Evolutionary conservation across 2,329 filamentous ascomycete genomes (phyloP), one percentile per base, ranked within the genome.

Genomic region (Calycina herbarum): DNA sequence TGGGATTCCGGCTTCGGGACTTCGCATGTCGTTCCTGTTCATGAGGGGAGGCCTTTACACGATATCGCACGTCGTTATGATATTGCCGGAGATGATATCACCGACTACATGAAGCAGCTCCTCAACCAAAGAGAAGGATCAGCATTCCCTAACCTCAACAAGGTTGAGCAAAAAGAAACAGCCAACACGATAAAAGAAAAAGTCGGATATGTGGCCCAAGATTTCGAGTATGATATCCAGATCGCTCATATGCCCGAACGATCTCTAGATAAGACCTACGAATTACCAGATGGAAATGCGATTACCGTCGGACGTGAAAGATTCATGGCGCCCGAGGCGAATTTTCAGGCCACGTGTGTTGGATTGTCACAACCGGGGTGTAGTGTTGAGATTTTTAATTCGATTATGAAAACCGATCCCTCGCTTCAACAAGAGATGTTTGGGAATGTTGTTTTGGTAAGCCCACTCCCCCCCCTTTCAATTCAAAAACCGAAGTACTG

Each of bases 141-240:
- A 2, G 48, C 48, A 54, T 54, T 54, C 78, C 98, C 99, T 88
- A 93, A 93, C 77, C 99, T 99, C 91, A 97, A 94, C 80, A 98
- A 95, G 85, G 98, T 95, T 70, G 95, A 95, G 82, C 95, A 99
- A 88, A 94, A 95, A 83, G 95, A 98, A 96, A 98, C 98, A 80
- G 95, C 98, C 79, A 94, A 95, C 86, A 95, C 98, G 82, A 98
- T 99, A 88, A 99, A 99, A 91, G 95, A 99, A 91, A 99, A 98
- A 90, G 94, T 99, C 78, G 99, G 95, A 90, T 99, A 99, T 86
- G 95, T 98, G 79, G 95, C 95, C 74, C 92, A 98, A 75, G 95
- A 99, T 87, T 98, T 98, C 78, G 95, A 99, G 89, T 95, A 99
- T 89, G 95, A 99, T 87, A 97, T 99, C 82, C 95, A 99, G 89